Evolutionary conservation across 2,329 filamentous ascomycete species (phyloP), one percentile per base, ranked within the genome.

Genomic region (Fusarium goolgardi): DNA sequence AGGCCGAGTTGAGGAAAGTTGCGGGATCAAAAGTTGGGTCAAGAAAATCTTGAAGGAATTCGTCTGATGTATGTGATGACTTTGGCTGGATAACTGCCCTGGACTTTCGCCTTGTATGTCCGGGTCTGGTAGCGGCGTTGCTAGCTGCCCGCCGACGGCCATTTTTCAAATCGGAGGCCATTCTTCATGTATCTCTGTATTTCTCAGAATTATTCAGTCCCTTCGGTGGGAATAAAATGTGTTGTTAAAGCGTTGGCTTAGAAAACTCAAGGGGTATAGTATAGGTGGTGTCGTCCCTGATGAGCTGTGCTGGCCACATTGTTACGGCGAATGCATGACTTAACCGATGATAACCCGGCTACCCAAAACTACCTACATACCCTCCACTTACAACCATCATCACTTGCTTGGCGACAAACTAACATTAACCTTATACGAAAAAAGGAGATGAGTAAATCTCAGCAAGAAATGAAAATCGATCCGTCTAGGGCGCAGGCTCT

Each of bases 1-100:
- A 83, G 1, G 87, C 86, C 61, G 88, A 83, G 79, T 98, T 98
- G 73, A 98, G 88, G 78, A 94, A 97, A 47, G 91, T 88, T 67
- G 91, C 91, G 6, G 94, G 86, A 77, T 97, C 93, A 79, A 98
- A 98, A 44, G 86, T 83, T 7, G 90, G 84, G 50, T 88, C 84
- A 37, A 95, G 84, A 78, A 97, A 97, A 56, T 91, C 89, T 58
- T 88, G 87, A 5, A 96, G 85, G 55, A 88, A 87, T 15, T 89
- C 86, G 75, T 96, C 93, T 64, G 90, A 81, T 37, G 92, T 85
- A 77, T 94, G 88, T 55, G 83, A 78, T 6, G 88, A 88, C 73
- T 82, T 85, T 53, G 85, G 81, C 71, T 83, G 79, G 47, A 82
- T 74, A 31, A 77, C 74, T 29, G 78, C 72, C 51, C 72, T 75